phyloP scores from a whole-genome alignment of 2,329 filamentous ascomycete genomes.

The Ploettnerulaceae sp. region DNA sequence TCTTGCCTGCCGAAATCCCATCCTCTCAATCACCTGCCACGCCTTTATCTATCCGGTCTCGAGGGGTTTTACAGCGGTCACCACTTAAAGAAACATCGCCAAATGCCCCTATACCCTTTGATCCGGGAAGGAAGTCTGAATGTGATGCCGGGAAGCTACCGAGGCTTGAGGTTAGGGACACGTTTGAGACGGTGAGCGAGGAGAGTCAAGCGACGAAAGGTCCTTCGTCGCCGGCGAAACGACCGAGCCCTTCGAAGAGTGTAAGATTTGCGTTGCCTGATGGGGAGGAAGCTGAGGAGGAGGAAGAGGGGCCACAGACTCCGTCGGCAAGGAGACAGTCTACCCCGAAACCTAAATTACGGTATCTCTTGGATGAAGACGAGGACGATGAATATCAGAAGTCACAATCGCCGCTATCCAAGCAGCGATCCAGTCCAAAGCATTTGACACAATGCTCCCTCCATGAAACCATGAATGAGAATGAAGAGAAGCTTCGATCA shows the following conservation, averaged over 20 bases:
- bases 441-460: too few species aligned
- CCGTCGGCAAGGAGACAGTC: constrained; percentile 1
- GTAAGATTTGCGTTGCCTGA: constrained; percentile 27
- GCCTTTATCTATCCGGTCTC: constrained; percentile 25
- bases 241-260: constrained; percentile 28
- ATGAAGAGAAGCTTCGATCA: too few species aligned
- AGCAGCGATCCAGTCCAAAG: neutral
- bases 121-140: constrained; percentile 11
- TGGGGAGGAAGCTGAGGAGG: constrained; percentile 12
- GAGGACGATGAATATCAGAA: neutral
- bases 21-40: constrained; percentile 34
- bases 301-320: neutral
- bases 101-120: constrained; percentile 28
- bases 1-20: constrained; percentile 27
- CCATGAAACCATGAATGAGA: too few species aligned
- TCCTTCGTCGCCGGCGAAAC: constrained; percentile 21
- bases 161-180: constrained; percentile 28
- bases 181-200: constrained; percentile 23
- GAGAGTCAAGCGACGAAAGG: constrained; percentile 17
- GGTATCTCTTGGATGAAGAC: neutral
- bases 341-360: neutral
- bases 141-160: constrained; percentile 15
- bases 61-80: constrained; percentile 16
- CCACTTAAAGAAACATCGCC: constrained; percentile 23
- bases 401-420: neutral